Evolutionary conservation across 306 rosid species (phyloP), one percentile per base, ranked within the genome.

Genomic region (Hippophae rhamnoides): DNA sequence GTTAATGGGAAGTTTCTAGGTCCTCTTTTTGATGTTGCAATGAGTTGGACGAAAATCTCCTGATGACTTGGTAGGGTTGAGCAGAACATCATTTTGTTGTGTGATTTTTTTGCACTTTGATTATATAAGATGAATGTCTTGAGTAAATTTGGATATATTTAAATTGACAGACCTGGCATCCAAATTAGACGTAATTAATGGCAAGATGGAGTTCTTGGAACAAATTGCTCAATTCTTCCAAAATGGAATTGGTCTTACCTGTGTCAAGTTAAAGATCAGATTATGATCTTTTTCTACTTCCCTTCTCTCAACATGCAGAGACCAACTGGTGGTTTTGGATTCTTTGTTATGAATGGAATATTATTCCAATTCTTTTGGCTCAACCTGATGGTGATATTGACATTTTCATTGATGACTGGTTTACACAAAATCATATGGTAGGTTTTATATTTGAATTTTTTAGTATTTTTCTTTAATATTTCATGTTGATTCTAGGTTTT

Each of bases 141-240:
- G 54, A 66, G 55, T 18, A 59, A 6, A 40, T 66, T 64, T 56
- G 53, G 6, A 31, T n/a, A 11, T 7, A 59, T 50, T 76, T 49
- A 4, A 63, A 71, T 43, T 74, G 47, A 49, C 69, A 90, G 96
- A 95, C 47, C 96, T 45, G 96, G 98, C 45, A 55, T 87, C 67
- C 92, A 87, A 62, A 81, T 87, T 94, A 70, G 98, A 61, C 1
- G 23, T 18, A 18, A 18, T 18, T 18, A 18, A 18, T 18, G 23
- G 23, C 23, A 18, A 67, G 96, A 90, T 61, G 98, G 96, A 59
- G 89, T 87, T 70, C 77, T 76, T 54, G 96, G 96, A 6, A 85
- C 96, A 5, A 90, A 90, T 58, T 90, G 98, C 71, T 96, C 96
- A 47, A 85, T 90, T 73, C 98, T 90, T 47, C 64, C 94, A 3